Conservation (phyloP, 768 basidiomycete genomes). For the Termitomyces titanicus region DNA sequence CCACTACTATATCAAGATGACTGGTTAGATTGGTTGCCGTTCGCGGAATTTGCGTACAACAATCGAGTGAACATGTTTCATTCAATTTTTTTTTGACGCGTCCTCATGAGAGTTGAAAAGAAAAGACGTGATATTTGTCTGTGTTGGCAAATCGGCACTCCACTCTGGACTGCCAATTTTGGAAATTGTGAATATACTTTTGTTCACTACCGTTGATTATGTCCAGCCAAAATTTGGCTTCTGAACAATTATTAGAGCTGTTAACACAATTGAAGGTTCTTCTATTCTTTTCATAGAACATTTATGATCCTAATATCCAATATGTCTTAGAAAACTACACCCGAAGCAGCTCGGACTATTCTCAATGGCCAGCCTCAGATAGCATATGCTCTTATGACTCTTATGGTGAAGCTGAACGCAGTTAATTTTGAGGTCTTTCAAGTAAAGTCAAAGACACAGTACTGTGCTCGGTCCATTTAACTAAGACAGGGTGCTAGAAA, state of each 20-base stretch:
- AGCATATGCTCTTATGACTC: slow-evolving; percentile 69
- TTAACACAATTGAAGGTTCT: slow-evolving; percentile 68
- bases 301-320: neutral
- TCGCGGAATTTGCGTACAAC: no score
- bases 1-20: no score
- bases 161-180: neutral
- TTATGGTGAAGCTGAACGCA: slow-evolving; percentile 77
- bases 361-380: slow-evolving; percentile 73
- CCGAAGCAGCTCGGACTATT: slow-evolving; percentile 63
- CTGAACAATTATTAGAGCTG: slow-evolving; percentile 73
- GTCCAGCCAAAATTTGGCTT: slow-evolving; percentile 48
- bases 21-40: no score
- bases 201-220: slow-evolving; percentile 27
- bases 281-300: neutral
- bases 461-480: neutral
- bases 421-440: slow-evolving; percentile 75
- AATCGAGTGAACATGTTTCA: no score
- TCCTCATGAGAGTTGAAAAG: no score
- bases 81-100: no score
- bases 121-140: slow-evolving; percentile 6
- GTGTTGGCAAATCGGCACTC: neutral
- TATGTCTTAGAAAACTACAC: slow-evolving; percentile 61
- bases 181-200: neutral
- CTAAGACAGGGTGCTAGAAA: slow-evolving; percentile 37
- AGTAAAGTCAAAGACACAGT: slow-evolving; percentile 33